Base-by-base conservation (phyloP, 2,329 filamentous ascomycete species). In the Lojkania enalia region DNA sequence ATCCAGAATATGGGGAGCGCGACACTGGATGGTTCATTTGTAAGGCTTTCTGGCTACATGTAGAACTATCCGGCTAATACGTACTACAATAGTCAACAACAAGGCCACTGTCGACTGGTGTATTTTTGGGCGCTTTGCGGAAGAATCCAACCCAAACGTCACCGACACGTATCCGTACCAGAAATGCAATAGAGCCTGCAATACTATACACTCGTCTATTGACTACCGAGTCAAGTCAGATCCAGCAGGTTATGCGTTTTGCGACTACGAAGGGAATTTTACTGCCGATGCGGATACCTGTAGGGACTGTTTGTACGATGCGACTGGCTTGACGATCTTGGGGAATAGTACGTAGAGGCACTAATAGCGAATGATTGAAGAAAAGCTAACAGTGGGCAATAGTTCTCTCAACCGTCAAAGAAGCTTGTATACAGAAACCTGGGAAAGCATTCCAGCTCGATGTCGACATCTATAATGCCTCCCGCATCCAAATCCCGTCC, bases 1-100 rank as follows among this genome's bases (percentile, higher is more conserved):
- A 49, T 21, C 15, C 19, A 2, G 35, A 36, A 5, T 49, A 33
- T 16, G 38, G 38, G 1, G 57, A 60, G 20, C 45, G 44, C 29
- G 57, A 60, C 33, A 46, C 45, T 7, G 36, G 30, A 20, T 60
- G 54, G 57, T 60, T 56, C 23, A 14, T 56, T 21, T 55, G 55
- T 58, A 47, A 42, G 55, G 51, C 38, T 7, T 16, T 7, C 4
- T 39, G 12, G 23, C 4, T 30, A 25, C 15, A 31, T 31, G 19
- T 39, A 5, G 6, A 25, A 40, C 7, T 18, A 30, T 12, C 15
- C 13, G 5, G 31, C 6, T 32, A 20, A 31, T 6, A 11, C 4
- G 6, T 32, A 11, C 5, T 27, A 4, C 6, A 12, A 20, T 30
- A 57, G 54, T 57, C 42, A 60, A 60, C 30, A 55, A 55, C 32